These are phyloP conservation scores for Sugiyamaella xylanicola DNA, from an alignment of 1,139 yeast genomes.

Conservation along the genomic window DNA sequence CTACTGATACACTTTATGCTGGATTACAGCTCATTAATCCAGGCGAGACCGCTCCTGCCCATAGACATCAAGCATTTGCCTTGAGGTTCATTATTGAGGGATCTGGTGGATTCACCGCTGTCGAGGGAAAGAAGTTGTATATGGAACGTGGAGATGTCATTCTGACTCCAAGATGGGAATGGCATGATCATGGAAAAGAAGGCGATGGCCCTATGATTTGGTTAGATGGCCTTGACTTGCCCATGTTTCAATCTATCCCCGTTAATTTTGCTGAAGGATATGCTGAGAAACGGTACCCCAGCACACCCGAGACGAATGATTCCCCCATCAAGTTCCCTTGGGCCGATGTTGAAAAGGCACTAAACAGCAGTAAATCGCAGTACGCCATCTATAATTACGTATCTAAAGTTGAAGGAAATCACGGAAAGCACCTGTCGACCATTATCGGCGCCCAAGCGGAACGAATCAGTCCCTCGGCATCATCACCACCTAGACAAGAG, in stretches of 20 bases:
- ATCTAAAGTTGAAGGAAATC: constrained; percentile 4
- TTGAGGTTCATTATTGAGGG: constrained; percentile 37
- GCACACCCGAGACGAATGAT: constrained; percentile 23
- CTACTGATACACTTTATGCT: constrained; percentile 38
- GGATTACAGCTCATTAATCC: constrained; percentile 36
- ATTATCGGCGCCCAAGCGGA: constrained; percentile 36
- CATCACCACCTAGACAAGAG: constrained; percentile 32
- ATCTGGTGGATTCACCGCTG: constrained; percentile 36
- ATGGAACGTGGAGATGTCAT: constrained; percentile 37
- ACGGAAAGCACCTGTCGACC: constrained; percentile 25
- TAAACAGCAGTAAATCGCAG: constrained; percentile 26
- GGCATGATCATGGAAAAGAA: constrained; percentile 40
- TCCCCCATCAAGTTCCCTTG: constrained; percentile 33
- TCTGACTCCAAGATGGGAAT: constrained; percentile 38
- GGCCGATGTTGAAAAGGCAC: constrained; percentile 29
- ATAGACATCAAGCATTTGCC: constrained; percentile 36
- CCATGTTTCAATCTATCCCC: constrained; percentile 36
- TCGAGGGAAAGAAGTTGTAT: constrained; percentile 34
- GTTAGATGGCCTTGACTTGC: constrained; percentile 37
- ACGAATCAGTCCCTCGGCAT: constrained; percentile 23
- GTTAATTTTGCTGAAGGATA: constrained; percentile 38
- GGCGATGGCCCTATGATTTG: constrained; percentile 38
- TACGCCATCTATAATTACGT: constrained; percentile 29
- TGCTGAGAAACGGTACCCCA: constrained; percentile 32
- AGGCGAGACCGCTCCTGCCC: constrained; percentile 38